Evolutionary conservation across 495 filamentous ascomycete genomes (phyloP), one percentile per base, ranked within the genome.

Genomic region (Cryomyces minteri): DNA sequence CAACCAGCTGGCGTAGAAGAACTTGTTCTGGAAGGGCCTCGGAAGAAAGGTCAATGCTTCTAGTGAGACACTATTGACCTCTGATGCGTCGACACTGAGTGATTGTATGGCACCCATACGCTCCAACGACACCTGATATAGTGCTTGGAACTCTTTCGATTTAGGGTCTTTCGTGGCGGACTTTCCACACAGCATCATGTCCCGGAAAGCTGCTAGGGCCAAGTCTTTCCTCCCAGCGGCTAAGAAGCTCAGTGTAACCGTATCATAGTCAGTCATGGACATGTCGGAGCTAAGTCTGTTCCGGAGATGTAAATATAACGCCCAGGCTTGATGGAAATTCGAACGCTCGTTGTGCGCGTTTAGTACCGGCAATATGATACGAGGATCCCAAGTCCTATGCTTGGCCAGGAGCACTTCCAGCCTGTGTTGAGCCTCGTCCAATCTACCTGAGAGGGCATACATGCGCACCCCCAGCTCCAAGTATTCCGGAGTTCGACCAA

Each of bases 191-290:
- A 25, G 9, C 12, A 87, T 85, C 82, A 87, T 84, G 56, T 88
- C 83, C 44, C 79, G 81, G 64, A 88, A 88, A 1, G 77, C 72
- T 39, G 77, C 73, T 45, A 86, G 67, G 0, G 76, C 82, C 32
- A 77, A 63, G 52, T 84, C 74, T 8, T 71, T 61, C 40, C 68
- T 59, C 41, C 72, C 69, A 6, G 71, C 66, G 5, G 69, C 64
- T 6, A 88, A 62, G 49, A 86, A 77, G 34, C 67, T 65, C 36
- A 73, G 70, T 43, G 71, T 75, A 25, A 88, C 59, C 32, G 65
- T 62, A 58, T 87, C 83, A 53, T 84, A 88, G 57, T 88, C 82
- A 18, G 76, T 65, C 65, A 85, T 79, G 6, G 63, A 74, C 63
- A 88, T 82, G 9, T 67, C 57, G 18, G 70, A 53, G 4, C 74